Base-by-base conservation (phyloP, 202 grass and related monocot species). In the Carex sylvatica region DNA sequence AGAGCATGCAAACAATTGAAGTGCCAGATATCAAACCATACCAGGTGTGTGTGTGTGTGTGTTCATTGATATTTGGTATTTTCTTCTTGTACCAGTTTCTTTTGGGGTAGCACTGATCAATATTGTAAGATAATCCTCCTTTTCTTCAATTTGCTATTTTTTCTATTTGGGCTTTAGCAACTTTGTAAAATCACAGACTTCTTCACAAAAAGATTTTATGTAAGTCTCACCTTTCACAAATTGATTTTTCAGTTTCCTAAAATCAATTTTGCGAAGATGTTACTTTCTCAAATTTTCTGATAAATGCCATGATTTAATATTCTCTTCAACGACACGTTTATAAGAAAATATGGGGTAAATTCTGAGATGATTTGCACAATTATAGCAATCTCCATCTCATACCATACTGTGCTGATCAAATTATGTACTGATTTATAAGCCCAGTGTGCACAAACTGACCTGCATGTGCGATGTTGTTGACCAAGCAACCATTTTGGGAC, bases 311-410 rank as follows among this genome's bases (percentile, higher is more conserved):
- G 6, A n/a, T 69, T 19, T 40, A 16, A 3, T n/a, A 40, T 40
- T 40, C 1, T 69, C 8, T 69, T 36, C 14, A 69, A 40, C 3
- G 15, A 40, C 14, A 19, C 2, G 20, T 3, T 19, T 22, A 61
- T 19, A 7, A 61, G 5, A 61, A 61, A 24, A 22, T 23, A 7
- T 42, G 4, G 4, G 22, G 31, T 18, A 49, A 26, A 78, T 63
- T 28, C 22, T 84, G 28, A 58, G 38, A 60, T 64, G 20, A 66
- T 10, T 40, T 80, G 74, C 67, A 40, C 24, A 86, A 65, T 40
- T 51, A 64, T 66, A 47, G 63, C 42, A 62, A 44, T 9, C 5
- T 24, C 20, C n/a, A 60, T 18, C 66, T 6, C 62, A 18, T 55
- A 56, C 12, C 40, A 55, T 22, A 60, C 44, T 56, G 44, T 63